Base-by-base conservation (phyloP, 129 eudicot species). In the Lactuca saligna region DNA sequence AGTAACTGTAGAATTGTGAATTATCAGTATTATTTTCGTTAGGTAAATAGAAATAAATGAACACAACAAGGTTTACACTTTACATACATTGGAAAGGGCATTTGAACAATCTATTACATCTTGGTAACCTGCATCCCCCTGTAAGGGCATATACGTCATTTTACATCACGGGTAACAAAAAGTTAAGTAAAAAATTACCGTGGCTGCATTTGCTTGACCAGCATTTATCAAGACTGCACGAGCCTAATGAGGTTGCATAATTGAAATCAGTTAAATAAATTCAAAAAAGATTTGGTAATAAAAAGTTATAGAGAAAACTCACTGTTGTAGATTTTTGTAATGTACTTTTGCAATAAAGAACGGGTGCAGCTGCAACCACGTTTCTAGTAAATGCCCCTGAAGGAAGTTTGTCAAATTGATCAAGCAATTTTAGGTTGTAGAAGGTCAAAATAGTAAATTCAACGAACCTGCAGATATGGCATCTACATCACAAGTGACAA, bases 171-270 rank as follows among this genome's bases (percentile, higher is more conserved):
- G 57, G 37, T 25, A 58, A 70, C 58, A 31, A 17, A 37, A 66
- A 58, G 0, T 10, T 29, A 59, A 37, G 55, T 51, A 32, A 63
- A 12, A 75, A 64, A 63, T 81, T 72, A 86, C 88, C 74, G 88
- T 75, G 56, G 91, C 96, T 54, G 91, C 98, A 81, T 93, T 93
- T 61, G 98, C 98, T 83, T 93, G 98, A 77, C 98, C 98, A 81
- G 98, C 98, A 85, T 93, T 89, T 66, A 89, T 93, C 71, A 93
- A 78, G 33, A 93, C 89, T 2, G 98, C 98, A 75, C 97, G 98
- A 37, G 92, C 97, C 98, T 93, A 82, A 73, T 58, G 29, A 85
- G 54, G 58, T 70, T 55, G 64, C 68, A 63, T 57, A 65, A 12
- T 32, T 39, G 32, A 72, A 61, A 57, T 66, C 39, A 61, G 61